Base-by-base conservation (phyloP, 164 flowering plant species). In the Nelumbo lutea region DNA sequence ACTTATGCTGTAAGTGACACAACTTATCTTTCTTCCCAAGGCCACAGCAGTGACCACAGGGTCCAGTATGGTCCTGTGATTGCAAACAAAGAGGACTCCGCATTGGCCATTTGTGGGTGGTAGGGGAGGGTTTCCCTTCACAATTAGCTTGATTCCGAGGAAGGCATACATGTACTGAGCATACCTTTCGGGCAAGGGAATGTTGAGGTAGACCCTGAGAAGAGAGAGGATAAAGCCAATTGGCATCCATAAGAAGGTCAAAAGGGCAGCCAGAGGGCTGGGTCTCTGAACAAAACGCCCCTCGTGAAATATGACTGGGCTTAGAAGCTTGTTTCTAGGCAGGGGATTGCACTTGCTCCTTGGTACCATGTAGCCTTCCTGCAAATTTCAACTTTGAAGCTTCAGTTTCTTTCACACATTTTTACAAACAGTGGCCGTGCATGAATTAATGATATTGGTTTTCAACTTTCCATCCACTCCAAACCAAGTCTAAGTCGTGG, bases 281-380 rank as follows among this genome's bases (percentile, higher is more conserved):
- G 95, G 95, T 48, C 88, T 69, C 61, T 89, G 91, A 45, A 83
- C 90, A 1, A 87, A 61, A 0, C 95, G 78, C 0, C 95, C 95
- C 38, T 89, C 95, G 68, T 89, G 95, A 44, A 89, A 83, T n/a
- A 89, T 83, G 1, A 87, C 65, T 0, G 89, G 86, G 71, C 87
- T 81, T 59, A 83, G 70, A 9, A 90, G 91, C 79, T 83, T 86
- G 83, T 82, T 84, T 61, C 87, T 76, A 60, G 90, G 85, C 9
- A 88, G 67, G 5, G 93, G 86, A 53, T 83, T 86, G 44, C 83
- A 73, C 66, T 82, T 85, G 10, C 84, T 83, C 61, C 73, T 71
- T n/a, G 93, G 93, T 57, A 90, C 91, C 82, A 87, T 80, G 82
- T 75, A 87, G 3, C 80, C 93, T 78, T 90, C 96, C 96, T 90